Base-by-base conservation (phyloP, 2,329 filamentous ascomycete species). In the Thelonectria olida region DNA sequence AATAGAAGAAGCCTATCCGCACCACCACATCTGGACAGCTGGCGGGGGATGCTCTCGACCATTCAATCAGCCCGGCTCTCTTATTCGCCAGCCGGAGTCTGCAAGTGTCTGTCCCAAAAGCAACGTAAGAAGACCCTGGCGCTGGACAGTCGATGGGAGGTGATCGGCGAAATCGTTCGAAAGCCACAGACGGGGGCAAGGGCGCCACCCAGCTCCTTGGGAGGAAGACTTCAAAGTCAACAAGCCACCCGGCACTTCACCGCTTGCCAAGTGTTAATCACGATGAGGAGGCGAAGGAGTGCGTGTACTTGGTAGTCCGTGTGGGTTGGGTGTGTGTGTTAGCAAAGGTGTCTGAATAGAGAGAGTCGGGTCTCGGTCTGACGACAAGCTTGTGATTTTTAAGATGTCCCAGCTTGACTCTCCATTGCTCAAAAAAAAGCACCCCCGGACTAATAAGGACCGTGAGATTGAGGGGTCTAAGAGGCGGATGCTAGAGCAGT, bases 1-100 rank as follows among this genome's bases (percentile, higher is more conserved):
- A 59, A 58, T 58, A 69, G 44, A 55, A 22, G 15, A 23, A 7
- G 23, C 34, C 68, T 58, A 58, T 64, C 67, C 54, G 64, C 51
- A 66, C 64, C 54, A 64, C 49, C 52, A 66, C 52, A 22, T 54
- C 59, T 36, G 59, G 60, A 54, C 61, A 59, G 47, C 51, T 15
- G 62, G 57, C 45, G 64, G 39, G 27, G 39, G 38, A 38, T 20
- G 51, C 36, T 19, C 27, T 38, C 23, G 28, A 28, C 39, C 51
- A 41, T n/a, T 47, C 41, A 54, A 34, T 48, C 25, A 39, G 44
- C 25, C 39, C 15, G 15, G 19, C 20, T n/a, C 25, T 47, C 38
- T 45, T 47, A 44, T 48, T 17, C 23, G 17, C 23, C 28, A 36
- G 17, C 12, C 42, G 17, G 34, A 42, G 31, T 17, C 53, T 50